phyloP scores from a whole-genome alignment of 352 stramenopile species.

The Phytophthora vignae region DNA sequence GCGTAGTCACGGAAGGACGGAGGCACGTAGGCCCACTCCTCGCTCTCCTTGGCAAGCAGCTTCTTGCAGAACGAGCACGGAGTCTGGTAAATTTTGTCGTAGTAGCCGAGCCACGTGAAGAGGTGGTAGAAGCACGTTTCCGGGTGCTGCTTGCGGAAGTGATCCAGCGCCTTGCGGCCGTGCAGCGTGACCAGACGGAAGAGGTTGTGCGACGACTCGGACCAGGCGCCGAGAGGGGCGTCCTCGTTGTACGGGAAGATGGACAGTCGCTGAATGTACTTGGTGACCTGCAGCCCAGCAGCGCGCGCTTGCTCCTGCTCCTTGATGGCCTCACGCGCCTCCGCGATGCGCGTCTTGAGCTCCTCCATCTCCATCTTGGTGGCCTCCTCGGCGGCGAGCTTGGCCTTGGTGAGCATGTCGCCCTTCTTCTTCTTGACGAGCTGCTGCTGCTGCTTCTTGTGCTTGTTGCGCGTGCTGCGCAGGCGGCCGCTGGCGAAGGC shows the following conservation, averaged over 20 bases:
- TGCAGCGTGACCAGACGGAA: slow-evolving; percentile 84
- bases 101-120: slow-evolving; percentile 88
- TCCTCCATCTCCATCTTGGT: slow-evolving; percentile 92
- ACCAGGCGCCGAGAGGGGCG: slow-evolving; percentile 80
- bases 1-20: slow-evolving; percentile 89
- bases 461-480: slow-evolving; percentile 83
- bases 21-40: slow-evolving; percentile 83
- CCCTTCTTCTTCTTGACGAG: slow-evolving; percentile 90
- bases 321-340: slow-evolving; percentile 80
- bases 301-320: slow-evolving; percentile 82
- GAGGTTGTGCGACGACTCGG: slow-evolving; percentile 80
- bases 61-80: slow-evolving; percentile 89
- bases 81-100: slow-evolving; percentile 91
- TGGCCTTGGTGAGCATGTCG: slow-evolving; percentile 89
- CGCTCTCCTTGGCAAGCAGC: slow-evolving; percentile 81
- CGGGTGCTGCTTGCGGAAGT: slow-evolving; percentile 87
- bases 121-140: slow-evolving; percentile 90
- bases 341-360: slow-evolving; percentile 80
- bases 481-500: slow-evolving; percentile 74
- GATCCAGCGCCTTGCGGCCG: slow-evolving; percentile 77
- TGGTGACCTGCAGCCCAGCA: slow-evolving; percentile 81
- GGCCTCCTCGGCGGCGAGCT: slow-evolving; percentile 84
- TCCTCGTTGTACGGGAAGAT: slow-evolving; percentile 86
- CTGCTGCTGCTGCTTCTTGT: slow-evolving; percentile 85
- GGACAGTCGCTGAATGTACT: slow-evolving; percentile 87